Conservation (phyloP, 116 monocot species). For the Papilionanthe hybrid region DNA sequence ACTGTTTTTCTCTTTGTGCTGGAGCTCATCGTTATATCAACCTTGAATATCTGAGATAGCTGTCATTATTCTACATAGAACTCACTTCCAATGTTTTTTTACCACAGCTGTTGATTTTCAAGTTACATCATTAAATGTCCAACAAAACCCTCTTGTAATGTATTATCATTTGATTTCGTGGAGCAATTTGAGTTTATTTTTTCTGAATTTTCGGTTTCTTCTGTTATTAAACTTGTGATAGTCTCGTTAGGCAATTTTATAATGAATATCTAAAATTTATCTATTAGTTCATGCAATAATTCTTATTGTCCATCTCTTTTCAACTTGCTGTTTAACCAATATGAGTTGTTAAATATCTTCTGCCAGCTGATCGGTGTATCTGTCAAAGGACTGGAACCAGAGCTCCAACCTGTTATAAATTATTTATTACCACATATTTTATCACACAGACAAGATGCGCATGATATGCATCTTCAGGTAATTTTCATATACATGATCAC, state of each 20-base stretch:
- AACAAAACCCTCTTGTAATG: neutral
- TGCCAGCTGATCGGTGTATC: constrained; percentile 91
- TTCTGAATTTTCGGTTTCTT: neutral
- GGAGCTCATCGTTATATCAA: neutral
- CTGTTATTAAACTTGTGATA: neutral
- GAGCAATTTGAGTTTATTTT: neutral
- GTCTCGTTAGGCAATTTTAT: neutral
- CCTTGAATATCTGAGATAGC: neutral
- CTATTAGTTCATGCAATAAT: neutral
- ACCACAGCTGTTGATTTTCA: neutral
- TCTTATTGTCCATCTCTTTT: neutral
- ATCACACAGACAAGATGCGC: constrained; percentile 74
- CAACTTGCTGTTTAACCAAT: neutral
- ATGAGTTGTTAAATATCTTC: constrained; percentile 13
- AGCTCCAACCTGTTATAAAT: constrained; percentile 84
- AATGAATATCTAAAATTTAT: neutral
- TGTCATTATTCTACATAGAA: neutral
- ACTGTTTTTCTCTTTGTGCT: neutral
- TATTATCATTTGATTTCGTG: neutral
- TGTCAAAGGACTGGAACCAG: constrained; percentile 84
- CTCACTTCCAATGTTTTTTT: neutral
- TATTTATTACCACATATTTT: constrained; percentile 84
- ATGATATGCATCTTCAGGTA: constrained; percentile 90
- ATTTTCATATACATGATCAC: neutral
- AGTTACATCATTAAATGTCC: neutral